Percentiles rank a stretch among this genome's conserved stretches.
Evolutionary conservation across 2,329 filamentous ascomycete genomes (phyloP).

Genomic region (Aspergillus sp.): DNA sequence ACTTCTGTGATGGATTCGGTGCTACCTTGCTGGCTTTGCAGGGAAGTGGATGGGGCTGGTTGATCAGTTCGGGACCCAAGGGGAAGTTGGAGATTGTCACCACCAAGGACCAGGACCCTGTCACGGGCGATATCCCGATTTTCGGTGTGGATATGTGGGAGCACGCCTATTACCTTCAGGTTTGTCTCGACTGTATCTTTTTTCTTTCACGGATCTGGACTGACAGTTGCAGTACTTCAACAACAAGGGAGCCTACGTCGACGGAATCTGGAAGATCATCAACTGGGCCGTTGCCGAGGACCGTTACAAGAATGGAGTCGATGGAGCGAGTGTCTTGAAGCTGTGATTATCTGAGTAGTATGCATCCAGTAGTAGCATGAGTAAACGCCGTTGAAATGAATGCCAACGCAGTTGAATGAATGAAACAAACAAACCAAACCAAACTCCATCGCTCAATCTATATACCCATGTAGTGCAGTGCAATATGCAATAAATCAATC

Average conservation of each 20-base stretch:
- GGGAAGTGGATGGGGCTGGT: constrained; percentile 85
- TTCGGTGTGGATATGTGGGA: constrained; percentile 91
- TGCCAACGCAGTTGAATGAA: too few species aligned
- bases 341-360: constrained; percentile 8
- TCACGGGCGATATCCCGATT: constrained; percentile 71
- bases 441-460: background rate
- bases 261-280: constrained; percentile 84
- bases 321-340: constrained; percentile 20
- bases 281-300: constrained; percentile 86
- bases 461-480: background rate
- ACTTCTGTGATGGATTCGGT: constrained; percentile 63
- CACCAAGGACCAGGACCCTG: constrained; percentile 82
- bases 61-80: constrained; percentile 59
- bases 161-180: constrained; percentile 84
- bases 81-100: constrained; percentile 66
- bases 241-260: constrained; percentile 88
- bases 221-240: constrained; percentile 68
- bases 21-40: constrained; percentile 66
- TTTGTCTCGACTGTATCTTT: constrained; percentile 25
- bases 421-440: background rate
- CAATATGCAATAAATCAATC: constrained; percentile 15
- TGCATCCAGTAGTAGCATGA: too few species aligned
- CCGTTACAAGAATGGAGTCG: constrained; percentile 45
- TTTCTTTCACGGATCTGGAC: background rate
- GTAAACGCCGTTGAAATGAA: too few species aligned